Percentiles rank a stretch among this genome's conserved stretches.
These are phyloP conservation scores for Xylaria sp. DNA, from an alignment of 2,329 filamentous ascomycete species.

Conservation along the genomic window DNA sequence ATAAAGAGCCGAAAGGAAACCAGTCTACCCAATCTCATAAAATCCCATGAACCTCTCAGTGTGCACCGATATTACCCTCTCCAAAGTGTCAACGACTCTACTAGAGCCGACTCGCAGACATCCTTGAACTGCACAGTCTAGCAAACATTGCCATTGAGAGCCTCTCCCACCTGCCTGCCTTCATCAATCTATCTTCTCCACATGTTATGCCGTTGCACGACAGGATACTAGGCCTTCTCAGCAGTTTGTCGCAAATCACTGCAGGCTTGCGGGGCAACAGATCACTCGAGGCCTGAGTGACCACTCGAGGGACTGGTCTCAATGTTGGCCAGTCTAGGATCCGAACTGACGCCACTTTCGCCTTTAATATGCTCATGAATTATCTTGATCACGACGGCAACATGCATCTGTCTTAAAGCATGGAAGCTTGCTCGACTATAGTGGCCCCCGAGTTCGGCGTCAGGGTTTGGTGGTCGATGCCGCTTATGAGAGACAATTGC, in stretches of 20 bases:
- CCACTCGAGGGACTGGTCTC: conserved; percentile 23
- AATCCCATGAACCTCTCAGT: conserved; percentile 8
- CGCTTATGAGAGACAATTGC: neutral
- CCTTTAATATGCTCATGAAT: conserved; percentile 15
- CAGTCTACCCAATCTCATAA: conserved; percentile 20
- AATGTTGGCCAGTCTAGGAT: conserved; percentile 26
- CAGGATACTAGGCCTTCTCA: conserved; percentile 26
- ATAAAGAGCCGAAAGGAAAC: conserved; percentile 10
- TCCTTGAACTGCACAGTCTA: conserved; percentile 27
- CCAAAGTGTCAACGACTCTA: conserved; percentile 25
- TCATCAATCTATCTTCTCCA: conserved; percentile 29
- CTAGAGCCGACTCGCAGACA: conserved; percentile 22
- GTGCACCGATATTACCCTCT: conserved; percentile 24
- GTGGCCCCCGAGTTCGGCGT: conserved; percentile 2
- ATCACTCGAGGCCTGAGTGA: conserved; percentile 15
- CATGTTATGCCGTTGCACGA: conserved; percentile 26
- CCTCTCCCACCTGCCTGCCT: conserved; percentile 27
- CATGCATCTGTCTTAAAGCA: conserved; percentile 25
- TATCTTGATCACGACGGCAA: conserved; percentile 26
- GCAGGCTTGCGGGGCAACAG: conserved; percentile 25
- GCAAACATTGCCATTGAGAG: conserved; percentile 27
- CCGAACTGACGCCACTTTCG: conserved; percentile 24
- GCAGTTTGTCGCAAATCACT: conserved; percentile 24
- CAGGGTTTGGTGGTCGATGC: neutral
- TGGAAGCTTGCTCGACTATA: conserved; percentile 18